Conservation (phyloP, 2,329 filamentous ascomycete species). For the Neoscytalidium dimidiatum region DNA sequence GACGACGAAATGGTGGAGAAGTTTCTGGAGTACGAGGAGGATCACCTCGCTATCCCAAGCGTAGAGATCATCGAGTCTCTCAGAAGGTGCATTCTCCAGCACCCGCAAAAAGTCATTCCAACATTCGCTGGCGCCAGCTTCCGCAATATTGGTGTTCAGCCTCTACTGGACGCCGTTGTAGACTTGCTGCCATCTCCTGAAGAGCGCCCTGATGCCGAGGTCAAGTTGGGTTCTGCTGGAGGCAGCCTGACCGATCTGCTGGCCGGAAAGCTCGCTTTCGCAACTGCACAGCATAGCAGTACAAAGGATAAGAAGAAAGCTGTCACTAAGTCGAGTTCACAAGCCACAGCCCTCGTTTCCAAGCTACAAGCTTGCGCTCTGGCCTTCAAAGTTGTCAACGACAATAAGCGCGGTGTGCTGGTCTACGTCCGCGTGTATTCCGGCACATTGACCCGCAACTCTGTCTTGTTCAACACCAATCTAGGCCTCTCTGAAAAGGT, state of each 20-base stretch:
- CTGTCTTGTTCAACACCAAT: conserved; percentile 83
- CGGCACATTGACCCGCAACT: conserved; percentile 73
- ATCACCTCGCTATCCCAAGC: conserved; percentile 67
- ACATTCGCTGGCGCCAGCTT: conserved; percentile 92
- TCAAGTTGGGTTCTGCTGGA: conserved; percentile 64
- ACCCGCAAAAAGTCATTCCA: conserved; percentile 74
- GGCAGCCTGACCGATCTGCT: conserved; percentile 55
- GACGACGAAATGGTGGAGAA: conserved; percentile 84
- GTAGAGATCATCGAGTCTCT: conserved; percentile 72
- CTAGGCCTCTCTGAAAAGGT: conserved; percentile 77
- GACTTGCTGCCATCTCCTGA: conserved; percentile 83
- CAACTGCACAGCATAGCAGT: conserved; percentile 12
- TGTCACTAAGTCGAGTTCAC: conserved; percentile 12
- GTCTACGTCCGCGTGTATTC: conserved; percentile 93
- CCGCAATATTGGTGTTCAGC: conserved; percentile 90
- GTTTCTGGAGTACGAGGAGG: conserved; percentile 76
- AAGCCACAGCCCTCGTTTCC: conserved; percentile 42
- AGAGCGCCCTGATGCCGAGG: conserved; percentile 77
- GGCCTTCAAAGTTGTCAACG: conserved; percentile 92
- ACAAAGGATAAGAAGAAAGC: conserved; percentile 21
- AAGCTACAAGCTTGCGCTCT: conserved; percentile 71
- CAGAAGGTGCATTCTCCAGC: conserved; percentile 67
- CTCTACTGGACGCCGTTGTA: conserved; percentile 82
- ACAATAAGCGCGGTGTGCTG: conserved; percentile 80
- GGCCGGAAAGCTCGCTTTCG: conserved; percentile 34